phyloP scores from a whole-genome alignment of 2,329 filamentous ascomycete species.

The Endocalyx cinctus region DNA sequence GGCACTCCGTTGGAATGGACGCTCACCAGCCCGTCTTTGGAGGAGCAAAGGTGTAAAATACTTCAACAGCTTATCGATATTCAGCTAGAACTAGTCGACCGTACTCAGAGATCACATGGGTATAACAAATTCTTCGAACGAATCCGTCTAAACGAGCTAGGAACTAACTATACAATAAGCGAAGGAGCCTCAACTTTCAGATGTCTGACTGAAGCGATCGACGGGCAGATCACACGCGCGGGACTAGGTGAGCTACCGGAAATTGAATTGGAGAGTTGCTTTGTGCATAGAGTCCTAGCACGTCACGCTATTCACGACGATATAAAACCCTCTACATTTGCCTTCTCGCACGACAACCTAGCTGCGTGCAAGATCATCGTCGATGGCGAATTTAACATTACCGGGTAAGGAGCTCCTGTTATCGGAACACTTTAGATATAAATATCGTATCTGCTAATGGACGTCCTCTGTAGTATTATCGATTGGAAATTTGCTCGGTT shows the following conservation, averaged over 20 bases:
- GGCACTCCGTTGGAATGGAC: background rate
- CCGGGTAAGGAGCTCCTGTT: background rate
- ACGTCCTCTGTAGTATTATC: background rate
- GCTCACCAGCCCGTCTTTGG: background rate
- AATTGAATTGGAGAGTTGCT: background rate
- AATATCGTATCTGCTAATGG: too few species aligned
- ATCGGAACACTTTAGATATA: too few species aligned
- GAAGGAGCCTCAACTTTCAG: background rate
- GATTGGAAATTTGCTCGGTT: background rate
- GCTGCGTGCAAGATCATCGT: background rate
- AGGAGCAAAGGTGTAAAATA: background rate
- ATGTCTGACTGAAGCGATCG: background rate
- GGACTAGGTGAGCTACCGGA: background rate
- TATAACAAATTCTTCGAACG: background rate
- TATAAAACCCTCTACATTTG: background rate
- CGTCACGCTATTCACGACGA: background rate
- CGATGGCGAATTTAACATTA: background rate
- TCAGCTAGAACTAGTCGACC: background rate
- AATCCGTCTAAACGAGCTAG: background rate
- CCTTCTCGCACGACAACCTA: background rate
- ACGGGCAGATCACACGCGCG: background rate
- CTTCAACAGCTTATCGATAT: background rate
- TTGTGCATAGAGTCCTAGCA: background rate
- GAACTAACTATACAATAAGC: background rate
- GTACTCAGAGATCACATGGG: background rate